Conservation (phyloP, 257 asterid species). For the Vinca minor region DNA sequence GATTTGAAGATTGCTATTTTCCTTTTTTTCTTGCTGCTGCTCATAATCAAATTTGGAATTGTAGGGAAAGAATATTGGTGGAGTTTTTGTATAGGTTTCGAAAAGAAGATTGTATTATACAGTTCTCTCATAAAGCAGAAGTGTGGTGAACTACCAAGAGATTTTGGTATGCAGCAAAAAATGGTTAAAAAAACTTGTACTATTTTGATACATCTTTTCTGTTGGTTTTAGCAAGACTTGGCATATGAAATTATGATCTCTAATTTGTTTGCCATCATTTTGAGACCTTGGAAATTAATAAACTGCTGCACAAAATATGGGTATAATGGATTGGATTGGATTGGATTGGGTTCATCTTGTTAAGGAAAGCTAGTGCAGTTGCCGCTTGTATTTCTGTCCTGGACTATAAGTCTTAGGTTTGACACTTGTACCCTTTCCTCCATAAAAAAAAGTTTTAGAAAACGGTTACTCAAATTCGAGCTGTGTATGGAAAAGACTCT, state of each 20-base stretch:
- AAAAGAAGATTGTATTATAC: slow-evolving; percentile 38
- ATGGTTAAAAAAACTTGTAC: slow-evolving; percentile 5
- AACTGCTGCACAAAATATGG: neutral
- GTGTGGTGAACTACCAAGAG: neutral
- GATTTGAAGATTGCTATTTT: too few relatives aligned
- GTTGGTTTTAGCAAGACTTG: neutral
- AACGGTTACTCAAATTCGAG: too few relatives aligned
- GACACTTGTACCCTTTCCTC: too few relatives aligned
- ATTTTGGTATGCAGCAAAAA: slow-evolving; percentile 5
- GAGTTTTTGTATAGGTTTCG: slow-evolving; percentile 43
- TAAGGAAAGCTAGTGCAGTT: too few relatives aligned
- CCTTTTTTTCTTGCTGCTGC: slow-evolving; percentile 5
- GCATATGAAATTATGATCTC: neutral
- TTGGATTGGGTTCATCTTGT: neutral
- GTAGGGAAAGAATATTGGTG: slow-evolving; percentile 22
- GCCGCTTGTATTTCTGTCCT: too few relatives aligned
- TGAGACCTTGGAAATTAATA: slow-evolving; percentile 6
- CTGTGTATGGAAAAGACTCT: too few relatives aligned
- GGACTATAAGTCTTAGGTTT: too few relatives aligned
- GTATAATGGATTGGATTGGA: too few relatives aligned
- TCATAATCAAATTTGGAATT: slow-evolving; percentile 18
- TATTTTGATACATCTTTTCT: neutral
- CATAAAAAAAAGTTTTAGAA: too few relatives aligned
- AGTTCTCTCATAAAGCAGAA: slow-evolving; percentile 25
- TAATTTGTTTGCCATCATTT: neutral